Evolutionary conservation across 1,139 yeast genomes (phyloP).

Genomic region (Saccharomyces hybrid): DNA sequence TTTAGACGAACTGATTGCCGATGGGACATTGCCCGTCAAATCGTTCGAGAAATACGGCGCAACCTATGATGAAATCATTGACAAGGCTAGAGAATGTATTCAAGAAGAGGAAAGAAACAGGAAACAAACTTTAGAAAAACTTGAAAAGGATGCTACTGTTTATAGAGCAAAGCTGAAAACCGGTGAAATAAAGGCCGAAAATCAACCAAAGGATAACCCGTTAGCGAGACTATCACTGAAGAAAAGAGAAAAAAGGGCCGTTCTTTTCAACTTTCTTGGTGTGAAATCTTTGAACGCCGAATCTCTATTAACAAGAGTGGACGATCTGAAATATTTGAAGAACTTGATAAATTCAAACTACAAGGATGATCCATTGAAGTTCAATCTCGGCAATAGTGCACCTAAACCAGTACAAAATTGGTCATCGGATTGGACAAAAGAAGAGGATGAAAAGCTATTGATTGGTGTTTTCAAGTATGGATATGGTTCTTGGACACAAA

Average conservation of each 20-base stretch:
- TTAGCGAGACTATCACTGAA: conserved; percentile 46
- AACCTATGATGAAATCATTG: conserved; percentile 64
- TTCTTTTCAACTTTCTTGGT: conserved; percentile 80
- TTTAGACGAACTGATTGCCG: conserved; percentile 85
- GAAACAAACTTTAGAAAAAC: conserved; percentile 44
- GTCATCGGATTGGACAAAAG: conserved; percentile 79
- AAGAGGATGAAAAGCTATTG: conserved; percentile 79
- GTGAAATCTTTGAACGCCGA: conserved; percentile 92
- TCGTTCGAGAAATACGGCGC: conserved; percentile 76
- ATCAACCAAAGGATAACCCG: conserved; percentile 33
- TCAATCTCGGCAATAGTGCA: conserved; percentile 44
- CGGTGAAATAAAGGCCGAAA: conserved; percentile 34
- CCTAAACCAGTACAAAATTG: conserved; percentile 87
- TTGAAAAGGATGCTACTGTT: conserved; percentile 56
- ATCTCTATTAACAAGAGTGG: conserved; percentile 70
- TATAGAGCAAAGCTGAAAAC: conserved; percentile 42
- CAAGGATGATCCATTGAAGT: conserved; percentile 47
- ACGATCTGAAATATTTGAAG: conserved; percentile 64
- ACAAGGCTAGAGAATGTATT: conserved; percentile 54
- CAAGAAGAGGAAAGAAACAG: conserved; percentile 63
- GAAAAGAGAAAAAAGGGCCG: conserved; percentile 79
- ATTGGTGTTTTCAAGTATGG: conserved; percentile 91
- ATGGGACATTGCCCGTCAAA: conserved; percentile 78
- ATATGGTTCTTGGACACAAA: conserved; percentile 90
- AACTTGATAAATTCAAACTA: conserved; percentile 29